A percentile compares a stretch with the other conserved stretches of the same genome.
These are phyloP conservation scores for Fusarium abutilonis DNA, from an alignment of 2,329 filamentous ascomycete species.

Conservation along the genomic window DNA sequence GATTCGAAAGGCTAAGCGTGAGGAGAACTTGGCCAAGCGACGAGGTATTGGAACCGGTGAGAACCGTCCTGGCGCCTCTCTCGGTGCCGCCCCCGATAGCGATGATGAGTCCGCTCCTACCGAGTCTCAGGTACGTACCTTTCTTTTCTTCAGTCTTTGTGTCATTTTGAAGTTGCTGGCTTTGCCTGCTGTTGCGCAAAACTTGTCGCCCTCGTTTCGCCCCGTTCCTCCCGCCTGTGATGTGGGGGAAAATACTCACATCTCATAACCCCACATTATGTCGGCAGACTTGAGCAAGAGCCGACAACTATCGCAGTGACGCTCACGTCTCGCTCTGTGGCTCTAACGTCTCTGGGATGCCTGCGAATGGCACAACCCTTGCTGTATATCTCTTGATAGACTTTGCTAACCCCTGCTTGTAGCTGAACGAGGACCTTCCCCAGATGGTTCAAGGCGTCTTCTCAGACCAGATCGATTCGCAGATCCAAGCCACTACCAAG, in stretches of 20 bases:
- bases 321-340: constrained; percentile 22
- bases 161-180: constrained; percentile 1
- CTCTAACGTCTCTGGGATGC: constrained; percentile 6
- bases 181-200: constrained; percentile 14
- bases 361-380: constrained; percentile 8
- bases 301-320: constrained; percentile 4
- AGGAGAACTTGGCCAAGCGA: constrained; percentile 98
- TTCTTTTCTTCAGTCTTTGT: constrained; percentile 24
- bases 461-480: constrained; percentile 96
- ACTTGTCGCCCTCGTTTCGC: constrained; percentile 22
- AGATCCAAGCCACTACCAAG: constrained; percentile 97
- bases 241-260: constrained; percentile 49
- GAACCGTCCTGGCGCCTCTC: constrained; percentile 79
- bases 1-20: constrained; percentile 97
- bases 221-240: constrained; percentile 40
- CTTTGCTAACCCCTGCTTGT: constrained; percentile 37
- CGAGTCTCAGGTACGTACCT: constrained; percentile 83
- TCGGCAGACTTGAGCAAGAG: constrained; percentile 29
- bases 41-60: constrained; percentile 89
- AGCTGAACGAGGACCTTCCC: constrained; percentile 98
- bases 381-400: constrained; percentile 6
- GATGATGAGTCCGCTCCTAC: constrained; percentile 96
- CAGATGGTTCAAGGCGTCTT: constrained; percentile 98
- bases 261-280: constrained; percentile 49
- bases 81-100: constrained; percentile 92